Evolutionary conservation across 1,139 yeast species (phyloP).

Genomic region (Pichia kudriavzevii): DNA sequence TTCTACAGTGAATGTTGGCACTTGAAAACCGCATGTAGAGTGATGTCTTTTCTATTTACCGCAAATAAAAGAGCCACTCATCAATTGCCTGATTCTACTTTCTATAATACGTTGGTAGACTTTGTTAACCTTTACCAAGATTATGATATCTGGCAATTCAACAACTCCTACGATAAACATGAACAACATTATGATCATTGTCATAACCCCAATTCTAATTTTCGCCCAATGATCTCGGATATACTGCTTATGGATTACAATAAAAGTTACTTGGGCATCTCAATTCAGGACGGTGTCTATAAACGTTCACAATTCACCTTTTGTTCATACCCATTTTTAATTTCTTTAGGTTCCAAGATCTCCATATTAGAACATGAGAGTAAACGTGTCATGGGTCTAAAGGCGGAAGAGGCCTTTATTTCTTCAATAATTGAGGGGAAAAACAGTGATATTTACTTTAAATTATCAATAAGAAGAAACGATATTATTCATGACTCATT

Average conservation of each 20-base stretch:
- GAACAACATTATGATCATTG: slow-evolving; percentile 14
- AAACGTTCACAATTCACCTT: slow-evolving; percentile 39
- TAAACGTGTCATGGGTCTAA: slow-evolving; percentile 70
- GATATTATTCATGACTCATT: slow-evolving; percentile 71
- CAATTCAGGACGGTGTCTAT: slow-evolving; percentile 18
- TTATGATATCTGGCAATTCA: slow-evolving; percentile 72
- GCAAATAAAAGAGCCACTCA: slow-evolving; percentile 38
- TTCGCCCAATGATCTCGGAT: slow-evolving; percentile 40
- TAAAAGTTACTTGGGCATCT: slow-evolving; percentile 29
- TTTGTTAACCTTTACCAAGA: slow-evolving; percentile 69
- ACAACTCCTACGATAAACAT: slow-evolving; percentile 13
- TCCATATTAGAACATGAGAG: slow-evolving; percentile 78
- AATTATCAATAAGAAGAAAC: slow-evolving; percentile 60
- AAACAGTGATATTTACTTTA: slow-evolving; percentile 59
- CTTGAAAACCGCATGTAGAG: slow-evolving; percentile 54
- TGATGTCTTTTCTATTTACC: slow-evolving; percentile 46
- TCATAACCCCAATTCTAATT: no score
- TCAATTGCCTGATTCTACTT: slow-evolving; percentile 43
- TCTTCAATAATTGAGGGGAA: slow-evolving; percentile 57
- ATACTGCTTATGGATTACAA: slow-evolving; percentile 33
- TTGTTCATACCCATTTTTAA: slow-evolving; percentile 77
- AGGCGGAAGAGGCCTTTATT: slow-evolving; percentile 86
- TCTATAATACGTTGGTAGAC: slow-evolving; percentile 79
- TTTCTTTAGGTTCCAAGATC: slow-evolving; percentile 78
- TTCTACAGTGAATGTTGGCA: slow-evolving; percentile 83